Conservation (phyloP, 2,329 filamentous ascomycete species). For the Ophiognomonia clavigignenti-juglandacearum region DNA sequence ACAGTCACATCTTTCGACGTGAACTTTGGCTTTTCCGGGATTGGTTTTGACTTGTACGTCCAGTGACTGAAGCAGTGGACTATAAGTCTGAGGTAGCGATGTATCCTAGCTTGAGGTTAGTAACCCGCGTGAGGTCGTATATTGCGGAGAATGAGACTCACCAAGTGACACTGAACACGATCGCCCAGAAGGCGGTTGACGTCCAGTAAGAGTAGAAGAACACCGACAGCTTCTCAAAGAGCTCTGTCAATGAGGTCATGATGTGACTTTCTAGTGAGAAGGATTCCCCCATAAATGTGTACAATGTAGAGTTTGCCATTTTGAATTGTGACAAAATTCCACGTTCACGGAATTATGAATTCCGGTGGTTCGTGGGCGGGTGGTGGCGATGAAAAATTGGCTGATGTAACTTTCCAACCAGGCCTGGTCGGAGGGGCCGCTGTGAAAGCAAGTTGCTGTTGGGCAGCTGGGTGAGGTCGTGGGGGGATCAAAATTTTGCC, state of each 20-base stretch:
- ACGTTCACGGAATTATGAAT: background rate
- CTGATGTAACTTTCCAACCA: conserved; percentile 15
- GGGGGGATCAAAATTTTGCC: background rate
- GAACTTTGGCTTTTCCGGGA: conserved; percentile 75
- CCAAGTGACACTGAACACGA: conserved; percentile 31
- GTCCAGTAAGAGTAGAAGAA: conserved; percentile 10
- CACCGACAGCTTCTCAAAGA: conserved; percentile 9
- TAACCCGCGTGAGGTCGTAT: background rate
- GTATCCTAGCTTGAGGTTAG: conserved; percentile 53
- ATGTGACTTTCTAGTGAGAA: conserved; percentile 3
- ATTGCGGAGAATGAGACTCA: conserved; percentile 26
- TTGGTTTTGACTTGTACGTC: conserved; percentile 78
- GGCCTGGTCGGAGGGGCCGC: conserved; percentile 18
- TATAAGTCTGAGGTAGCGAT: conserved; percentile 81
- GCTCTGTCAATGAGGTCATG: conserved; percentile 7
- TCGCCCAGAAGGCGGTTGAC: conserved; percentile 12
- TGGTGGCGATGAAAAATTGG: background rate
- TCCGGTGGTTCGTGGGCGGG: background rate
- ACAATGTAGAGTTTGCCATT: conserved; percentile 11
- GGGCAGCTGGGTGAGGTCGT: conserved; percentile 2
- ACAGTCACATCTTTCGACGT: conserved; percentile 84
- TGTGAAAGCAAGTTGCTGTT: conserved; percentile 11
- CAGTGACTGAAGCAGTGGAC: conserved; percentile 84
- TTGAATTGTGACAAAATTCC: background rate
- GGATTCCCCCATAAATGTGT: background rate